Evolutionary conservation across 495 filamentous ascomycete species (phyloP).

Genomic region (Penicillium herquei): DNA sequence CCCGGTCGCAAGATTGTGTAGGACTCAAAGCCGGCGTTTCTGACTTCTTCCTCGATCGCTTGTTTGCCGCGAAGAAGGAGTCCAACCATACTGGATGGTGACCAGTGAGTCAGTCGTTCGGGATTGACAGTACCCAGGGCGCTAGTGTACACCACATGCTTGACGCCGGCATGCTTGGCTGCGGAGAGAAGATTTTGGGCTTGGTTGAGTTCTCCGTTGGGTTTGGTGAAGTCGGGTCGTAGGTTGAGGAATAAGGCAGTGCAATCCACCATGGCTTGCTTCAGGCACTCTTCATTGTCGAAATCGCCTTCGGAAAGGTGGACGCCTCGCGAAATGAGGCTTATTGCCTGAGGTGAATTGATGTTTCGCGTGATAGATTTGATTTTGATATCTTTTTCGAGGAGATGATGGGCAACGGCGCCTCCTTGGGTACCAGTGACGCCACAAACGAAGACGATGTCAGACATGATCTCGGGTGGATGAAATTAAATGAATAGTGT

Average conservation of each 20-base stretch:
- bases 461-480: conserved; percentile 21
- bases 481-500: not conserved
- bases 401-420: conserved; percentile 39
- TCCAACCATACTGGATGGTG: conserved; percentile 20
- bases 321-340: conserved; percentile 38
- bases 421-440: conserved; percentile 53
- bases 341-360: conserved; percentile 29
- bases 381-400: conserved; percentile 32
- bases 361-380: conserved; percentile 41
- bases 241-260: conserved; percentile 49
- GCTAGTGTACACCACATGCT: conserved; percentile 43
- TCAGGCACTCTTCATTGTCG: conserved; percentile 37
- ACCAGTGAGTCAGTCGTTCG: conserved; percentile 23
- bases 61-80: conserved; percentile 34
- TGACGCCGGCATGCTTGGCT: conserved; percentile 40
- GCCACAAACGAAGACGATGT: conserved; percentile 41
- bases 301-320: conserved; percentile 39
- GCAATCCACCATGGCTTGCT: conserved; percentile 37
- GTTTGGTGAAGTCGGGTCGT: conserved; percentile 25
- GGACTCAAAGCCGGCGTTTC: conserved; percentile 28
- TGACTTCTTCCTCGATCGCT: conserved; percentile 33
- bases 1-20: conserved; percentile 47
- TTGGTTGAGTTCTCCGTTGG: conserved; percentile 30
- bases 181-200: conserved; percentile 38
- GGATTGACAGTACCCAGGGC: conserved; percentile 23